phyloP scores from a whole-genome alignment of 2,329 filamentous ascomycete genomes.

The Shiraia sp. region DNA sequence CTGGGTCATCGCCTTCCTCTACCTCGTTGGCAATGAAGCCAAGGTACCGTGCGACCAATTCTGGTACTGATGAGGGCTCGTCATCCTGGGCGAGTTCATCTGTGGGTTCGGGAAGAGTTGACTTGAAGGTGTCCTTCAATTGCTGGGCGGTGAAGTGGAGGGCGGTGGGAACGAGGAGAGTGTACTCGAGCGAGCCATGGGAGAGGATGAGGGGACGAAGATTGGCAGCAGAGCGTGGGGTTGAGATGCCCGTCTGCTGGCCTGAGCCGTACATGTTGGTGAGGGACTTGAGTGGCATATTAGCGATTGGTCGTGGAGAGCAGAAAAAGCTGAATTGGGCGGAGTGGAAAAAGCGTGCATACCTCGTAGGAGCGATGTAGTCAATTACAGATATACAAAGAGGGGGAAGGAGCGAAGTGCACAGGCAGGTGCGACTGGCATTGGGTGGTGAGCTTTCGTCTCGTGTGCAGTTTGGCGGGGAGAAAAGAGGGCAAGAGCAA shows the following conservation, averaged over 20 bases:
- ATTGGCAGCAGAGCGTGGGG: slow-evolving; percentile 89
- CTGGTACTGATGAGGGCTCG: slow-evolving; percentile 92
- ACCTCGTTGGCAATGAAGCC: slow-evolving; percentile 87
- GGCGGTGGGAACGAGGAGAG: slow-evolving; percentile 91
- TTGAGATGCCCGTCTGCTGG: slow-evolving; percentile 94
- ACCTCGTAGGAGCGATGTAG: slow-evolving; percentile 16
- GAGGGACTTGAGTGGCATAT: slow-evolving; percentile 5
- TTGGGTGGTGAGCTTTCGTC: slow-evolving; percentile 18
- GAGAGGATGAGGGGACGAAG: slow-evolving; percentile 87
- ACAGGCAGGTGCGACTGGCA: slow-evolving; percentile 24
- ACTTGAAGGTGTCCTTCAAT: slow-evolving; percentile 86
- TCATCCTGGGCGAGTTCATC: slow-evolving; percentile 98
- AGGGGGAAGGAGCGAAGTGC: slow-evolving; percentile 8
- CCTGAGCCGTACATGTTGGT: slow-evolving; percentile 77
- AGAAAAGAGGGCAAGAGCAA: slow-evolving; percentile 9
- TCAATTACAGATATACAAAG: slow-evolving; percentile 20
- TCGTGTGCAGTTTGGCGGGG: slow-evolving; percentile 15
- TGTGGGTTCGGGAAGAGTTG: slow-evolving; percentile 84
- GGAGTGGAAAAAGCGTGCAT: slow-evolving; percentile 6
- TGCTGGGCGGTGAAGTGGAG: slow-evolving; percentile 96
- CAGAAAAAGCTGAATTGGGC: neutral
- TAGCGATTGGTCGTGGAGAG: slow-evolving; percentile 1
- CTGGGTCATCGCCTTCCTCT: slow-evolving; percentile 89
- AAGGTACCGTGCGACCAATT: slow-evolving; percentile 92
- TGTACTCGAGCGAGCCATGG: slow-evolving; percentile 95